These are phyloP conservation scores for Aspergillus unguis DNA, from an alignment of 2,329 filamentous ascomycete genomes.

Conservation along the genomic window DNA sequence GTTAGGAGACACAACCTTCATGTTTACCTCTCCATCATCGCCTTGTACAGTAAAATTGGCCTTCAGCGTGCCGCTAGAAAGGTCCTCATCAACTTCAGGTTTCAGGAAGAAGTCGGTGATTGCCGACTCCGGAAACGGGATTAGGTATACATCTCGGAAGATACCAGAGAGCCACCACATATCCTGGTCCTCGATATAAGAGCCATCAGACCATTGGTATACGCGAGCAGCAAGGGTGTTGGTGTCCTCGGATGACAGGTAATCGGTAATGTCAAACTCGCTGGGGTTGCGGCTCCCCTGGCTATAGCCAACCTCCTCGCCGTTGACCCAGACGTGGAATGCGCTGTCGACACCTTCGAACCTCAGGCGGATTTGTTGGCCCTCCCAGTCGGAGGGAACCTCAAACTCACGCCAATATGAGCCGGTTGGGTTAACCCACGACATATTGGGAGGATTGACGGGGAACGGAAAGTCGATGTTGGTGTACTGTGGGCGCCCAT, in stretches of 20 bases:
- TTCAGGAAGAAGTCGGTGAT: constrained; percentile 24
- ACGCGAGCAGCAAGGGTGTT: constrained; percentile 57
- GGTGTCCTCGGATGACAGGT: constrained; percentile 50
- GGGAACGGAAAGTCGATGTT: constrained; percentile 66
- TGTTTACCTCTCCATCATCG: constrained; percentile 18
- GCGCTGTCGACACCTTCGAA: constrained; percentile 72
- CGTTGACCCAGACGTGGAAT: constrained; percentile 68
- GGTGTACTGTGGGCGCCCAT: constrained; percentile 65
- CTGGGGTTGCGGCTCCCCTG: constrained; percentile 66
- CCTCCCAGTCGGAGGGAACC: constrained; percentile 49
- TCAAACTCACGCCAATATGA: constrained; percentile 57
- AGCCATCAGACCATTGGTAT: constrained; percentile 67
- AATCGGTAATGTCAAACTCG: constrained; percentile 63
- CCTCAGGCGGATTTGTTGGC: constrained; percentile 57
- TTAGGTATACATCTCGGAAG: constrained; percentile 63
- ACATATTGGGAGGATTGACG: constrained; percentile 61
- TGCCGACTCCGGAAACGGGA: constrained; percentile 47
- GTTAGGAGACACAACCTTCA: not conserved
- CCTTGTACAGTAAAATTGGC: constrained; percentile 55
- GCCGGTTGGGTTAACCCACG: constrained; percentile 62
- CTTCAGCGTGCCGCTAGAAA: constrained; percentile 38
- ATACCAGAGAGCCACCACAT: constrained; percentile 68
- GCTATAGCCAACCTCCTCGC: constrained; percentile 61
- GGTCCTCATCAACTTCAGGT: constrained; percentile 48
- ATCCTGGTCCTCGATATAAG: constrained; percentile 67